Evolutionary conservation across 345 rosid species (phyloP).

Genomic region (Pugionium dolabratum): DNA sequence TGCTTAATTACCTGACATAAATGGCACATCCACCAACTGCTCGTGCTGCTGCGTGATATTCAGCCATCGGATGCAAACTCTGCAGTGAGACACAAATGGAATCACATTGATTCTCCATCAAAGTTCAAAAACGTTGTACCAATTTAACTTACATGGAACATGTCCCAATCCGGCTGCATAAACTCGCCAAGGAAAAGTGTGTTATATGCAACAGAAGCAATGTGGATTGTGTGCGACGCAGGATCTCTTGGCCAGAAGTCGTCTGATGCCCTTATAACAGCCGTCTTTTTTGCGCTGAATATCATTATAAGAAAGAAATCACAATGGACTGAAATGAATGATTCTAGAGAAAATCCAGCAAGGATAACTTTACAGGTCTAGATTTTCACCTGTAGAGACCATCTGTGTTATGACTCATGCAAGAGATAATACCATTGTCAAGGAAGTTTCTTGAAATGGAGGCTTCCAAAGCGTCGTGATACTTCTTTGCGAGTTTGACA

Average conservation of each 20-base stretch:
- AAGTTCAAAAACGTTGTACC: neutral
- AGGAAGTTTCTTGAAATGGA: conserved; percentile 75
- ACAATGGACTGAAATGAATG: neutral
- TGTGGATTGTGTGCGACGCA: conserved; percentile 94
- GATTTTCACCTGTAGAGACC: conserved; percentile 47
- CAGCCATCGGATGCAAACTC: conserved; percentile 96
- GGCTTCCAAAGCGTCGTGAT: conserved; percentile 85
- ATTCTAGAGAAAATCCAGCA: neutral
- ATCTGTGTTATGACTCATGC: conserved; percentile 98
- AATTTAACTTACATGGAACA: conserved; percentile 83
- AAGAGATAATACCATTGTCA: conserved; percentile 91
- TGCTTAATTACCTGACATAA: conserved; percentile 70
- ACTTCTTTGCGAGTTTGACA: conserved; percentile 86
- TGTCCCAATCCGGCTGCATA: conserved; percentile 99
- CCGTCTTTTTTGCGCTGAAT: conserved; percentile 78
- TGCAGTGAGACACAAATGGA: conserved; percentile 35
- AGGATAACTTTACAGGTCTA: neutral
- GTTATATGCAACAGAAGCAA: conserved; percentile 90
- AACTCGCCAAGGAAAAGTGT: conserved; percentile 94
- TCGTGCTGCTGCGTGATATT: conserved; percentile 95
- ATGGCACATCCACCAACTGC: conserved; percentile 95
- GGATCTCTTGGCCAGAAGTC: conserved; percentile 92
- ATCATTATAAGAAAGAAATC: neutral
- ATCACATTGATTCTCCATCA: neutral
- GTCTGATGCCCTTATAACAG: conserved; percentile 92